A percentile compares a stretch with the other conserved stretches of the same genome.
Evolutionary conservation across 2,329 filamentous ascomycete genomes (phyloP).

Genomic region (Tolypocladium pustulatum): DNA sequence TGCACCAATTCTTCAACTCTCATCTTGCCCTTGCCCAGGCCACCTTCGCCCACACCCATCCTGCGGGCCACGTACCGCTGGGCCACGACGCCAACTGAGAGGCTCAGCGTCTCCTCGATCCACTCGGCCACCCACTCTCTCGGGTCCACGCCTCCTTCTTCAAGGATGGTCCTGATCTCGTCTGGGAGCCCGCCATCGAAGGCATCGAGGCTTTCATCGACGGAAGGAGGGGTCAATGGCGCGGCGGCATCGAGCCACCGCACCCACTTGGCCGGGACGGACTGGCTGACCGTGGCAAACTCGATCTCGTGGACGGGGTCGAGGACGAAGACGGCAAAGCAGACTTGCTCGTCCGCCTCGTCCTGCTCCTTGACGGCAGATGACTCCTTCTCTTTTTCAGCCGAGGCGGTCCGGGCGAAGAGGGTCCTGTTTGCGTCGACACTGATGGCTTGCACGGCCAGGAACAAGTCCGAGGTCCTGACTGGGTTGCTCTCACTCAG

Average conservation of each 20-base stretch:
- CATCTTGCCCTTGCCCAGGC: conserved; percentile 51
- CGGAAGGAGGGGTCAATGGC: conserved; percentile 42
- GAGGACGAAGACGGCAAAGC: conserved; percentile 69
- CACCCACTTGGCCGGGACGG: conserved; percentile 75
- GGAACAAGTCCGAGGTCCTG: conserved; percentile 86
- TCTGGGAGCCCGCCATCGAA: conserved; percentile 47
- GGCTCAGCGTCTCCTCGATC: conserved; percentile 76
- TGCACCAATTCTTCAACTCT: conserved; percentile 44
- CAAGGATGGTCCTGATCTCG: conserved; percentile 79
- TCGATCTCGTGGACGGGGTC: conserved; percentile 89
- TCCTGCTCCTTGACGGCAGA: conserved; percentile 40
- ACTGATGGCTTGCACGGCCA: conserved; percentile 81
- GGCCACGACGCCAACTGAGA: conserved; percentile 76
- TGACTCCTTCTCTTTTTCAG: conserved; percentile 44
- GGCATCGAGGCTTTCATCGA: conserved; percentile 31
- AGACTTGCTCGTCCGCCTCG: conserved; percentile 50
- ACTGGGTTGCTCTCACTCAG: conserved; percentile 81
- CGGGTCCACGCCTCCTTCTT: conserved; percentile 68
- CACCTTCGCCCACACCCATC: conserved; percentile 89
- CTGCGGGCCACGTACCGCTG: conserved; percentile 89
- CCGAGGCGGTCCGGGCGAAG: conserved; percentile 49
- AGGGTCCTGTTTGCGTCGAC: conserved; percentile 54
- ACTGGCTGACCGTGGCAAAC: conserved; percentile 74
- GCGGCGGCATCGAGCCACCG: conserved; percentile 77
- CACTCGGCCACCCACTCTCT: conserved; percentile 96